phyloP scores from a whole-genome alignment of 805 yeast species.

The Kockiozyma suomiensis region DNA sequence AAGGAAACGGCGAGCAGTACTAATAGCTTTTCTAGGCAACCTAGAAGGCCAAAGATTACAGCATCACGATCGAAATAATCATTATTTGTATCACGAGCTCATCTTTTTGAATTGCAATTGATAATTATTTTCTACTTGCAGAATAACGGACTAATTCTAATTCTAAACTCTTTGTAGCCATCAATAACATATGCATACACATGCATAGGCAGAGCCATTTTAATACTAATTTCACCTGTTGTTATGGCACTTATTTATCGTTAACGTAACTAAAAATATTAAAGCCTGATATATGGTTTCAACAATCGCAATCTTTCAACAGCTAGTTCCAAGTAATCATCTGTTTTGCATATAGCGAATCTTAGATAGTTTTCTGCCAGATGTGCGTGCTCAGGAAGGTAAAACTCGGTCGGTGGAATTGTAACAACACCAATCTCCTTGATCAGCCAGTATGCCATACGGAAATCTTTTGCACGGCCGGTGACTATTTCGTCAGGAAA shows the following conservation, averaged over 20 bases:
- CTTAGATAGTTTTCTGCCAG: slow-evolving; percentile 84
- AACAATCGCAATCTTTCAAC: slow-evolving; percentile 71
- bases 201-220: too few relatives aligned
- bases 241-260: too few relatives aligned
- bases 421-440: slow-evolving; percentile 92
- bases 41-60: not conserved
- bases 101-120: not conserved
- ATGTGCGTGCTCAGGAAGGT: slow-evolving; percentile 66
- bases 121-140: not conserved
- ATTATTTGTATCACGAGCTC: not conserved
- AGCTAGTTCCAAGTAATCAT: slow-evolving; percentile 76
- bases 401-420: slow-evolving; percentile 96
- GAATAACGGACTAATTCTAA: not conserved
- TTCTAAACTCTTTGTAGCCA: not conserved
- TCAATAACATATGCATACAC: too few relatives aligned
- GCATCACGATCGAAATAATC: not conserved
- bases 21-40: not conserved
- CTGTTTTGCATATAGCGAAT: slow-evolving; percentile 96
- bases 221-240: too few relatives aligned
- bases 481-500: slow-evolving; percentile 69
- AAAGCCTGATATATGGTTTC: slow-evolving; percentile 57
- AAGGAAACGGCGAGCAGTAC: not conserved
- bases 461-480: slow-evolving; percentile 77
- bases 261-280: not conserved
- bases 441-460: slow-evolving; percentile 88